Evolutionary conservation across 2,329 filamentous ascomycete species (phyloP).

Genomic region (Chlorencoelia australis): DNA sequence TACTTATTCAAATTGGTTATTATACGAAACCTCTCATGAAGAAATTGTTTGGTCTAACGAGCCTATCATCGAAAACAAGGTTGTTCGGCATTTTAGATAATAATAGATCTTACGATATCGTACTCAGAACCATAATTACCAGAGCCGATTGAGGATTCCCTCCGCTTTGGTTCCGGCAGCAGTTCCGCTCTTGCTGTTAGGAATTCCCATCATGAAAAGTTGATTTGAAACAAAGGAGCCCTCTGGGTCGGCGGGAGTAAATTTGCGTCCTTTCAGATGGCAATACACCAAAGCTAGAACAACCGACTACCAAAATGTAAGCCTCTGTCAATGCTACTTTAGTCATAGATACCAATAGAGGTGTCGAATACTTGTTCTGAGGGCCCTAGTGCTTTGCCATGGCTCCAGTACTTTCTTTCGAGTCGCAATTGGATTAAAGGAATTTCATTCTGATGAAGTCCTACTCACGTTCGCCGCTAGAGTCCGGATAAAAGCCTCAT

Average conservation of each 20-base stretch:
- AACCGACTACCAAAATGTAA: too few species aligned
- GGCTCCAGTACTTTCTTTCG: too few species aligned
- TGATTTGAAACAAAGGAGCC: neutral
- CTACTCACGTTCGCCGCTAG: too few species aligned
- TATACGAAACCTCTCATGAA: neutral
- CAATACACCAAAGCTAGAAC: neutral
- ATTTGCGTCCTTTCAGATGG: neutral
- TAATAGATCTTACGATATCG: too few species aligned
- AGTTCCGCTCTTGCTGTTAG: neutral
- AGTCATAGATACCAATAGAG: too few species aligned
- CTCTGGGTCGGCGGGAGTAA: neutral
- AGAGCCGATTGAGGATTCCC: neutral
- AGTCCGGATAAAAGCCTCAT: neutral
- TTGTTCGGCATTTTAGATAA: too few species aligned
- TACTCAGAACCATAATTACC: neutral
- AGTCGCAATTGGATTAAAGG: too few species aligned
- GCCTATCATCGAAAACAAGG: too few species aligned
- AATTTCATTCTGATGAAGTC: too few species aligned
- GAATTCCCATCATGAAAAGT: neutral
- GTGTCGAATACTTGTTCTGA: too few species aligned
- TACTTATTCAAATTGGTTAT: neutral
- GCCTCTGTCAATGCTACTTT: too few species aligned
- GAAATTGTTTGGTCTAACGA: neutral
- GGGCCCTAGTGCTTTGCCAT: too few species aligned
- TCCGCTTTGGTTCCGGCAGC: neutral